These are phyloP conservation scores for Sporothrix mexicana DNA, from an alignment of 2,329 filamentous ascomycete species.

Conservation along the genomic window DNA sequence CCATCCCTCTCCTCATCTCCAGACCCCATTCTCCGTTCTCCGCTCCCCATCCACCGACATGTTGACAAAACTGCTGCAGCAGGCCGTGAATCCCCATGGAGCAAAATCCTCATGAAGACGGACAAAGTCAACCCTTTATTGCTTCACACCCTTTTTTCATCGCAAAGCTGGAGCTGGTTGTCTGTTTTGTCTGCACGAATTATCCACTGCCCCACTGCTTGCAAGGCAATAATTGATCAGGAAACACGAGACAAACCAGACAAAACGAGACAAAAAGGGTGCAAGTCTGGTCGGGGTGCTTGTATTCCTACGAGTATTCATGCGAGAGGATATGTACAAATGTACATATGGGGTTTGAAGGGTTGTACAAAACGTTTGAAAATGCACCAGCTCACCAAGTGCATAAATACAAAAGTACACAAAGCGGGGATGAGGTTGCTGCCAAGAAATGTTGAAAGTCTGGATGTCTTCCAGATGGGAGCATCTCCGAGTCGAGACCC, in stretches of 20 bases:
- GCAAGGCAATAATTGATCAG: constrained; percentile 5
- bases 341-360: background rate
- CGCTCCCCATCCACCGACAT: background rate
- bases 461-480: background rate
- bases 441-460: background rate
- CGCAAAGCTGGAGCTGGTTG: no score
- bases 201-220: constrained; percentile 5
- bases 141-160: constrained; percentile 11
- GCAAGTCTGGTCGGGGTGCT: no score
- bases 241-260: no score
- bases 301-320: constrained; percentile 22
- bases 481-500: background rate
- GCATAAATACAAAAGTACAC: background rate
- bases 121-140: background rate
- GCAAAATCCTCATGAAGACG: background rate
- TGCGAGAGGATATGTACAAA: constrained; percentile 2
- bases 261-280: background rate
- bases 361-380: background rate
- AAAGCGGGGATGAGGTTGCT: background rate
- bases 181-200: background rate
- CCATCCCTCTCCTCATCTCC: constrained; percentile 1
- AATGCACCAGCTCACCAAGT: no score
- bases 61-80: background rate
- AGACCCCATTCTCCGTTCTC: constrained; percentile 2
- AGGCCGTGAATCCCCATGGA: background rate